Base-by-base conservation (phyloP, 1,139 yeast genomes). In the Debaryomyces psychrophilus region DNA sequence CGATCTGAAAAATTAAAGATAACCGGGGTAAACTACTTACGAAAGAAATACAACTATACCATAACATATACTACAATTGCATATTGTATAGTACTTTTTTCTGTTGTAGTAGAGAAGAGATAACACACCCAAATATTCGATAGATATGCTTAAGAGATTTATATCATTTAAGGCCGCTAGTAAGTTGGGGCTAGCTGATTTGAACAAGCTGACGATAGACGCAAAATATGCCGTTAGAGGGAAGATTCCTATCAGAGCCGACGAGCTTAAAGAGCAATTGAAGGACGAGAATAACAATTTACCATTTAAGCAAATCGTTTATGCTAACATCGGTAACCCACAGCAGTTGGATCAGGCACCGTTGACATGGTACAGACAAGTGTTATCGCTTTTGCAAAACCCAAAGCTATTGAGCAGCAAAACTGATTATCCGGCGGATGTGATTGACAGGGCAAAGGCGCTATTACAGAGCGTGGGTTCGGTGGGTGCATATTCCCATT, bases 171-270 rank as follows among this genome's bases (percentile, higher is more conserved):
- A 45, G n/a, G 64, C 67, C 1, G 65, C 66, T 17, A 47, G 48
- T 11, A 63, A 59, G 7, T 54, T 65, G 14, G 44, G 45, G 20
- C 55, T 60, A 23, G 46, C 50, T 17, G 90, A 87, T 53, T 72
- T 90, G 54, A 92, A 92, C 65, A 83, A 79, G 48, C 74, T 79
- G 50, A 90, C 95, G 9, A 73, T 90, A 45, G 82, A 83, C 47
- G 97, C 99, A 20, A 85, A 92, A 61, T 93, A 93, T 61, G 99
- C 99, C 2, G 99, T 93, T 23, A 79, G 99, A 60, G 99, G 99
- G 23, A 77, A 83, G 36, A 86, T 95, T 48, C 97, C 99, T n/a
- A 81, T 85, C 52, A 81, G 90, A 56, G 98, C 99, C 17, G 98
- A 92, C 60, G 89, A 90, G 62, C 72, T 95, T 50, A 77, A 83